Evolutionary conservation across 2,329 filamentous ascomycete species (phyloP), one percentile per base, ranked within the genome.

Genomic region (Botrytis sinoallii): DNA sequence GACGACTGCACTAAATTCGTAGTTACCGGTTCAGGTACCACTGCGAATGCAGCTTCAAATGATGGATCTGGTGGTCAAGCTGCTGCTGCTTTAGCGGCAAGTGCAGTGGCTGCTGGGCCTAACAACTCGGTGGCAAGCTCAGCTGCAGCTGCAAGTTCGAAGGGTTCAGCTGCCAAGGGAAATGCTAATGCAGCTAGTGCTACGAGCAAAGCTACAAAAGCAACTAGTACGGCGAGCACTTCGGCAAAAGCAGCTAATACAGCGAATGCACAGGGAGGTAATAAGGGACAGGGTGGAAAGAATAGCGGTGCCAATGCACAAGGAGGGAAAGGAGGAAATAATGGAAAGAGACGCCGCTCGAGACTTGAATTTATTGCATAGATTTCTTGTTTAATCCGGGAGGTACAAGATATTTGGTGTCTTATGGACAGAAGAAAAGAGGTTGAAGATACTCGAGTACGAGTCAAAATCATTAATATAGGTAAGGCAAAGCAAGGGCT

Each of bases 1-100:
- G 84, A 85, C 75, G 84, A 85, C 75, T 85, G 84, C 75, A 82
- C 80, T 29, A 84, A 84, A 75, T 85, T 85, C 74, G 81, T 80
- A 32, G 84, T 85, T 59, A 77, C 67, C 61, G 78, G 75, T 16
- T 77, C 65, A 38, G 79, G 77, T 9, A 76, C 40, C 1, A 76
- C 72, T 32, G 73, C 46, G 3, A 79, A 79, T 35, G 75, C 48
- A 14, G 77, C 75, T 46, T 71, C 76, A 2, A 78, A 78, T 68
- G 70, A 76, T 55, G 75, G 74, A 25, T 71, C 72, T 14, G 74
- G 52, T 22, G 78, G 77, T 35, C 52, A 66, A n/a, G 76, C 75
- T 22, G 78, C 76, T 9, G 76, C 76, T 4, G 72, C 71, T 38
- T 48, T 40, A 72, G 71, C 73, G 6, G 71, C 78, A 14, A 80